Conservation (phyloP, 1,139 yeast genomes). For the Diutina neorugosa region DNA sequence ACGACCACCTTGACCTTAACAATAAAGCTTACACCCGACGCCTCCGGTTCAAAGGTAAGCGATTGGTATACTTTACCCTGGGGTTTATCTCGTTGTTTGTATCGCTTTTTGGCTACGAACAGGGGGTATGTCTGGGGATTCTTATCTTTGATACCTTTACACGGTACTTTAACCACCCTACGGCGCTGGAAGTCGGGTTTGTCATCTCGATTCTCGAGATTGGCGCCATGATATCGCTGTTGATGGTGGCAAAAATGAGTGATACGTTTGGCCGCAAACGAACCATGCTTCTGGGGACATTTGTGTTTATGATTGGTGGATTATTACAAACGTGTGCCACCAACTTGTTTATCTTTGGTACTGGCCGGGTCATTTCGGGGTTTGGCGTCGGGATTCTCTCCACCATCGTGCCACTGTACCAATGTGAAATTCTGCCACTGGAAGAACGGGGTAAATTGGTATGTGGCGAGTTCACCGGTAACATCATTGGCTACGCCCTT, state of each 20-base stretch:
- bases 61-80: constrained; percentile 60
- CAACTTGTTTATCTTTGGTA: constrained; percentile 29
- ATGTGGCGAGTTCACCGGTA: constrained; percentile 44
- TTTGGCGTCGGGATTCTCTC: constrained; percentile 41
- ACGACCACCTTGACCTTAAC: constrained; percentile 28
- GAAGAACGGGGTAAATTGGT: constrained; percentile 44
- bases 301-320: constrained; percentile 39
- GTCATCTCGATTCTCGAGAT: constrained; percentile 40
- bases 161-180: constrained; percentile 31
- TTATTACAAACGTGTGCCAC: constrained; percentile 34
- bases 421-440: constrained; percentile 43
- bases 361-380: constrained; percentile 41
- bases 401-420: constrained; percentile 43
- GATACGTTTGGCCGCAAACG: constrained; percentile 25
- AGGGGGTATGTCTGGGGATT: constrained; percentile 4
- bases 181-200: constrained; percentile 34
- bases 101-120: constrained; percentile 24
- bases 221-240: constrained; percentile 38
- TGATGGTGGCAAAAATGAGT: constrained; percentile 14
- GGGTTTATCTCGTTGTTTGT: constrained; percentile 78
- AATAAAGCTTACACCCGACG: constrained; percentile 21
- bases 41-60: constrained; percentile 26
- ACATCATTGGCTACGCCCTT: constrained; percentile 38
- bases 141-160: constrained; percentile 35
- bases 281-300: constrained; percentile 37